Evolutionary conservation across 257 asterid species (phyloP).

Genomic region (Solanum etuberosum): DNA sequence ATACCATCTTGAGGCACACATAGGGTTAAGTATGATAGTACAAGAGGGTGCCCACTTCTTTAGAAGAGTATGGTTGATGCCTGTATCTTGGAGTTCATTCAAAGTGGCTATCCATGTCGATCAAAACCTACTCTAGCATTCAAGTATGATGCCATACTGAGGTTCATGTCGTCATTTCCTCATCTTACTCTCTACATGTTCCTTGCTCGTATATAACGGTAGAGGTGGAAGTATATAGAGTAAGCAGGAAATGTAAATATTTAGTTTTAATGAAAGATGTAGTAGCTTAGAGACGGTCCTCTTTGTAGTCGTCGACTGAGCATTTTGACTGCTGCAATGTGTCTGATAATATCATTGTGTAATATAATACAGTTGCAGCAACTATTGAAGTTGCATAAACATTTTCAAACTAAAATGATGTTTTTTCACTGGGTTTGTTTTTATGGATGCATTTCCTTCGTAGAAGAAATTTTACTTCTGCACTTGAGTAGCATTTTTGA

Average conservation of each 20-base stretch:
- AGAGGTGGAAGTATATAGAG: neutral
- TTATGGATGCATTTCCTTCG: neutral
- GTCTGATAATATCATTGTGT: neutral
- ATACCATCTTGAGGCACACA: neutral
- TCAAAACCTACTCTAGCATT: neutral
- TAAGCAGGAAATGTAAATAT: neutral
- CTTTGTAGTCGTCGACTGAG: neutral
- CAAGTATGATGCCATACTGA: neutral
- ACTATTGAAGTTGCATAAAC: neutral
- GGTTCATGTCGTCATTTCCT: neutral
- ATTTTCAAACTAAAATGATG: neutral
- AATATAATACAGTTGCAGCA: neutral
- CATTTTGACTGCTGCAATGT: neutral
- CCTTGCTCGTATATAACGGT: neutral
- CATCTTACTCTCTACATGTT: neutral
- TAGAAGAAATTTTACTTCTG: neutral
- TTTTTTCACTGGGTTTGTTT: neutral
- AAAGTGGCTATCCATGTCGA: neutral
- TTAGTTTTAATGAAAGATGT: neutral
- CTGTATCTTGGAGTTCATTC: neutral
- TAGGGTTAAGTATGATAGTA: neutral
- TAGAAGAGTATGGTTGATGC: neutral
- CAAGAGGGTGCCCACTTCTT: neutral
- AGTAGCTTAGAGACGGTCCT: neutral
- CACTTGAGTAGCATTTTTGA: neutral